Evolutionary conservation across 805 yeast species (phyloP).

Genomic region (Lipomyces sp.): DNA sequence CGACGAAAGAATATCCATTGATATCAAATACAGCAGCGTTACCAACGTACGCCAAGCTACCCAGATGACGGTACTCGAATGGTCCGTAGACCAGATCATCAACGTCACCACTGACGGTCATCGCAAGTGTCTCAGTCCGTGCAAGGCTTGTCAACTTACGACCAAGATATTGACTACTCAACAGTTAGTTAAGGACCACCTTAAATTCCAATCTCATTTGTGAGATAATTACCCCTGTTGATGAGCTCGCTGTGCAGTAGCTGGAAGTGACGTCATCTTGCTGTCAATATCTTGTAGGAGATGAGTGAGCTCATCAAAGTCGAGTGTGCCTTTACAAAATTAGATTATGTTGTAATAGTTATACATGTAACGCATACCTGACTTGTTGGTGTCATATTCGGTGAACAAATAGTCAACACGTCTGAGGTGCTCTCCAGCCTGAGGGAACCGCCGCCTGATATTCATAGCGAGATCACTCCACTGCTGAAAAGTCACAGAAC

Average conservation of each 20-base stretch:
- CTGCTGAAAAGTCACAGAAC: conserved; percentile 48
- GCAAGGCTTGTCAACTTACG: conserved; percentile 62
- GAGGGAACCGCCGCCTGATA: conserved; percentile 59
- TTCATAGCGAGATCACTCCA: conserved; percentile 55
- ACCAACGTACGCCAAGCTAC: conserved; percentile 70
- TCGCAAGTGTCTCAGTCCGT: conserved; percentile 51
- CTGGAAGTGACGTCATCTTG: conserved; percentile 69
- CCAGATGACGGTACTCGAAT: conserved; percentile 66
- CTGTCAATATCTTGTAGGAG: conserved; percentile 61
- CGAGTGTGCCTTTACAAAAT: conserved; percentile 48
- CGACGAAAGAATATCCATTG: conserved; percentile 63
- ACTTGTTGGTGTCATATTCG: conserved; percentile 54
- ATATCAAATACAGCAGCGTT: conserved; percentile 72
- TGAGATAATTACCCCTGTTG: conserved; percentile 58
- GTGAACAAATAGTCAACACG: conserved; percentile 58
- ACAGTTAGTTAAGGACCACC: neutral
- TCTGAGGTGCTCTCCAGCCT: conserved; percentile 60
- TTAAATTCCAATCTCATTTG: neutral
- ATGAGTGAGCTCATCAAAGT: conserved; percentile 56
- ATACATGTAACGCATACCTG: conserved; percentile 42
- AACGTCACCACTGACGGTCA: conserved; percentile 57
- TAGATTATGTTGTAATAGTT: neutral
- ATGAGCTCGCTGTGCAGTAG: conserved; percentile 74
- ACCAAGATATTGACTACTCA: conserved; percentile 55
- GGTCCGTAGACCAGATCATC: conserved; percentile 63